Evolutionary conservation across 2,329 filamentous ascomycete species (phyloP).

Genomic region (Parafenestella ontariensis): DNA sequence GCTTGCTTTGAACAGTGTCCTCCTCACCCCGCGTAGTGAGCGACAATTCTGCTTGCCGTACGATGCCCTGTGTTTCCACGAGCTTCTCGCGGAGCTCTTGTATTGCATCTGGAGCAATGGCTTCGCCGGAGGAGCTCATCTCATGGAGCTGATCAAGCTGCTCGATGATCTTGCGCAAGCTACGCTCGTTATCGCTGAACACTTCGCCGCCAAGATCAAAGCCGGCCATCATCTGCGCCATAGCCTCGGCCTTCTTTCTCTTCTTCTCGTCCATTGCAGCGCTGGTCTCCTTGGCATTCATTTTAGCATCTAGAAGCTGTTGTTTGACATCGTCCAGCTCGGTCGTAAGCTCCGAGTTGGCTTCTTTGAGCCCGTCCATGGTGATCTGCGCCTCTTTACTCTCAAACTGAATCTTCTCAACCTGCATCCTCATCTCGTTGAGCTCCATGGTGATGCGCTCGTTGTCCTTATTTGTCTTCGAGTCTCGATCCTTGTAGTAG

Average conservation of each 20-base stretch:
- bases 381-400: slow-evolving; percentile 96
- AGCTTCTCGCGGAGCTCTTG: slow-evolving; percentile 78
- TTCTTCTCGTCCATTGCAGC: slow-evolving; percentile 96
- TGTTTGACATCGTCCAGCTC: slow-evolving; percentile 97
- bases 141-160: slow-evolving; percentile 81
- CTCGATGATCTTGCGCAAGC: slow-evolving; percentile 82
- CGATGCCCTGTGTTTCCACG: slow-evolving; percentile 88
- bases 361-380: slow-evolving; percentile 96
- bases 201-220: slow-evolving; percentile 93
- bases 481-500: slow-evolving; percentile 84
- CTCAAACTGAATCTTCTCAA: slow-evolving; percentile 94
- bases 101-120: slow-evolving; percentile 82
- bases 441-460: slow-evolving; percentile 84
- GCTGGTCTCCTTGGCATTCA: slow-evolving; percentile 92
- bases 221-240: slow-evolving; percentile 99
- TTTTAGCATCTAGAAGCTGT: slow-evolving; percentile 92
- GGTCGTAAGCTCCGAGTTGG: slow-evolving; percentile 87
- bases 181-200: slow-evolving; percentile 90
- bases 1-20: slow-evolving; percentile 67
- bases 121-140: slow-evolving; percentile 77
- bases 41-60: slow-evolving; percentile 89
- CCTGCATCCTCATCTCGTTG: slow-evolving; percentile 94
- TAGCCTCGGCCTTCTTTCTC: slow-evolving; percentile 97
- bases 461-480: slow-evolving; percentile 85
- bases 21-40: slow-evolving; percentile 73